Base-by-base conservation (phyloP, 2,329 filamentous ascomycete species). In the Microdochium trichocladiopsis region DNA sequence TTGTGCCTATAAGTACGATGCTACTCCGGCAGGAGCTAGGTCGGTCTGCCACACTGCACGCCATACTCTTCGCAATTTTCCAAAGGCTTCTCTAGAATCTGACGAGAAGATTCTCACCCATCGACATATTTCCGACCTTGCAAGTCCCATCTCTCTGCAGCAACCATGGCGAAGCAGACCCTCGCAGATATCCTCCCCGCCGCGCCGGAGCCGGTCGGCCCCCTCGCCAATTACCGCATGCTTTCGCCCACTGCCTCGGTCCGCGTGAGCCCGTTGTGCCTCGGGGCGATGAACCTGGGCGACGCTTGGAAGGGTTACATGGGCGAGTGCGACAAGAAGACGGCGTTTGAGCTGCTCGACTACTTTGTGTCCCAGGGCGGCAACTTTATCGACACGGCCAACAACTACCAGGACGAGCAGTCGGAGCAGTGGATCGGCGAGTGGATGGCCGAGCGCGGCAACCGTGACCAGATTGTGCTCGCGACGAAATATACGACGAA, bases 361-460 rank as follows among this genome's bases (percentile, higher is more conserved):
- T 73, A 72, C 52, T 86, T 75, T 66, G 73, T 70, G 50, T 70
- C 72, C 16, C 69, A 74, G 0, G 83, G 83, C 3, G 84, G 84
- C 14, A 87, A 87, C 68, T 86, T 87, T 64, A 84, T 87, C 62
- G 84, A 88, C 64, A 86, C 82, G 0, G 67, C 78, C 58, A 80
- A 77, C 67, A 73, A 72, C 57, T 85, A 84, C 65, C 77, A 84
- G 58, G 58, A 75, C 53, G 80, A 78, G 50, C 67, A 84, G 59
- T 83, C 79, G 0, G 81, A 84, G 56, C 59, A 53, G 12, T 81
- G 75, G 74, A 60, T 85, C 18, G 81, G 81, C 18, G 78, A 83
- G 57, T 85, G 79, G 78, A 75, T 82, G 69, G 51, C 62, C 0
- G 50, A 58, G 2, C 72, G 74, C n/a, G 60, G 67, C 10, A 78